Conservation (phyloP, 805 yeast genomes). For the Candida chilensis region DNA sequence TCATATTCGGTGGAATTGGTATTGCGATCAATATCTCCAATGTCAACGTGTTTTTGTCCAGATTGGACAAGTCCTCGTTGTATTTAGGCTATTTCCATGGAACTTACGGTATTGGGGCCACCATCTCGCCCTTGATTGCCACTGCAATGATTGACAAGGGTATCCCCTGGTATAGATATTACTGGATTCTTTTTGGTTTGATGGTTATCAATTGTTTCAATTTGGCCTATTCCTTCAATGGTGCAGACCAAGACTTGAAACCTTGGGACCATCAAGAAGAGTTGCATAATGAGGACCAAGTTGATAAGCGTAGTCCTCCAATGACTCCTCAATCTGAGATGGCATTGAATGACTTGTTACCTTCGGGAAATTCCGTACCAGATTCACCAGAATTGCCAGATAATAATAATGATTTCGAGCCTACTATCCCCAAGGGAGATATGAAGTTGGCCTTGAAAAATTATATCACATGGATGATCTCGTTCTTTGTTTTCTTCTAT, state of each 20-base stretch:
- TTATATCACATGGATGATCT: slow-evolving; percentile 34
- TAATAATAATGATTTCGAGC: slow-evolving; percentile 5
- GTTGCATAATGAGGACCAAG: slow-evolving; percentile 2
- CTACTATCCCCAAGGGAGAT: slow-evolving; percentile 13
- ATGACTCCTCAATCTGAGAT: slow-evolving; percentile 4
- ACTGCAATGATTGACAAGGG: slow-evolving; percentile 42
- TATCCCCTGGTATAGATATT: slow-evolving; percentile 45
- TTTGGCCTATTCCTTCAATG: slow-evolving; percentile 33
- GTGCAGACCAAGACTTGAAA: slow-evolving; percentile 35
- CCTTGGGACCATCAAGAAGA: slow-evolving; percentile 20
- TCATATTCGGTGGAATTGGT: slow-evolving; percentile 52
- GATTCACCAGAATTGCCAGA: too few species aligned
- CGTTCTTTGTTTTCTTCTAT: slow-evolving; percentile 49
- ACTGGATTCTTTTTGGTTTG: slow-evolving; percentile 35
- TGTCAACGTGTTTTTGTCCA: slow-evolving; percentile 39
- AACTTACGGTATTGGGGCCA: slow-evolving; percentile 64
- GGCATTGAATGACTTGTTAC: slow-evolving; percentile 8
- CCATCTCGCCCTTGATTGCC: slow-evolving; percentile 57
- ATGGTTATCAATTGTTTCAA: slow-evolving; percentile 21
- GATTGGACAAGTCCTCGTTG: slow-evolving; percentile 43
- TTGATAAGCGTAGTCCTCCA: not conserved
- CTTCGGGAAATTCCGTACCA: slow-evolving; percentile 6
- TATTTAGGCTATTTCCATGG: slow-evolving; percentile 61
- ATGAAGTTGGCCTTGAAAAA: slow-evolving; percentile 28
- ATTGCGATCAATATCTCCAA: slow-evolving; percentile 40